Evolutionary conservation across 2,329 filamentous ascomycete genomes (phyloP).

Genomic region (Arthroderma sp.): DNA sequence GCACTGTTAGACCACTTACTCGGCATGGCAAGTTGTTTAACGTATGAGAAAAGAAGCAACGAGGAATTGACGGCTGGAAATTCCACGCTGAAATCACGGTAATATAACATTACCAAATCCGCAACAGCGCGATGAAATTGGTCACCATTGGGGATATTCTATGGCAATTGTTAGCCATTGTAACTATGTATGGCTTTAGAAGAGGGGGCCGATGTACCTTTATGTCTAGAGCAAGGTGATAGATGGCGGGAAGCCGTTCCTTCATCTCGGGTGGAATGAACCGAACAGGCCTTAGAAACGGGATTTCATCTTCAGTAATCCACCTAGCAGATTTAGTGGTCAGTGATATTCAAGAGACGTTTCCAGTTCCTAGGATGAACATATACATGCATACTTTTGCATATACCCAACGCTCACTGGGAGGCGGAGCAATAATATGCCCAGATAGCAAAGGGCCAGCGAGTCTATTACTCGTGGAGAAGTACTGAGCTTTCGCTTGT

Average conservation of each 20-base stretch:
- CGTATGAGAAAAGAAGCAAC: conserved; percentile 55
- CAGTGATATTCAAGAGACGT: not conserved
- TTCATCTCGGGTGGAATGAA: conserved; percentile 35
- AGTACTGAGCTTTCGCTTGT: conserved; percentile 24
- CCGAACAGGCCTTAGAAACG: conserved; percentile 54
- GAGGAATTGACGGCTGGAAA: conserved; percentile 63
- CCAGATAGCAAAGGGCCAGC: conserved; percentile 68
- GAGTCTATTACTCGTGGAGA: conserved; percentile 62
- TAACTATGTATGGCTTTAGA: conserved; percentile 20
- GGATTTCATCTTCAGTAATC: conserved; percentile 54
- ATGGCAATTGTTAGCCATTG: not conserved
- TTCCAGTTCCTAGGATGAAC: not conserved
- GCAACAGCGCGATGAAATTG: conserved; percentile 54
- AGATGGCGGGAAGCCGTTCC: conserved; percentile 33
- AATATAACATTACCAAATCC: conserved; percentile 52
- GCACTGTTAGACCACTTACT: conserved; percentile 36
- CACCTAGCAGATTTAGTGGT: conserved; percentile 37
- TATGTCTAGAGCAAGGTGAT: conserved; percentile 30
- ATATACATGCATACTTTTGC: conserved; percentile 28
- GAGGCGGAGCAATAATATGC: conserved; percentile 59
- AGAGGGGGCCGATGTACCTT: conserved; percentile 20
- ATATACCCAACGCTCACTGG: conserved; percentile 67
- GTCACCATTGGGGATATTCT: conserved; percentile 37
- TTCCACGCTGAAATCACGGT: conserved; percentile 53
- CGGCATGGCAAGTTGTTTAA: conserved; percentile 62